phyloP scores from a whole-genome alignment of 257 asterid species.

The Nemophila menziesii region DNA sequence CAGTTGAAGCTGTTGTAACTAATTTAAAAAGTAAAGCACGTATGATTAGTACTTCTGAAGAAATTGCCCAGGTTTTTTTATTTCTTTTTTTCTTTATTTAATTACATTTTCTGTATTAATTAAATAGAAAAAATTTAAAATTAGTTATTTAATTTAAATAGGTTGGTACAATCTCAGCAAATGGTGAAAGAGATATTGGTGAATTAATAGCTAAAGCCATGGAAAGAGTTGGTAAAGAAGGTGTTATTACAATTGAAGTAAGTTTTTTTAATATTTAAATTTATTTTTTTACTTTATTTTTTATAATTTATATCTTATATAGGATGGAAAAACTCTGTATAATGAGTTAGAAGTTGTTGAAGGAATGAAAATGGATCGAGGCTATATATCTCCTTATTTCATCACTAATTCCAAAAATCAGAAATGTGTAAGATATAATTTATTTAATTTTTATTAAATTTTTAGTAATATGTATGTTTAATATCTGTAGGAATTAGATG shows the following conservation, averaged over 20 bases:
- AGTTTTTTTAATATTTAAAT: slow-evolving; percentile 9
- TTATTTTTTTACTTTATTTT: no score
- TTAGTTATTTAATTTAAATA: slow-evolving; percentile 10
- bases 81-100: not conserved
- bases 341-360: slow-evolving; percentile 95
- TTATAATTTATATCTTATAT: slow-evolving; percentile 1
- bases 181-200: slow-evolving; percentile 88
- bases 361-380: slow-evolving; percentile 95
- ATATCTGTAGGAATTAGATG: slow-evolving; percentile 68
- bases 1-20: slow-evolving; percentile 79
- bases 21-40: slow-evolving; percentile 91
- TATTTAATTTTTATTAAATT: not conserved
- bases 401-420: slow-evolving; percentile 83
- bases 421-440: slow-evolving; percentile 63
- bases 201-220: slow-evolving; percentile 94
- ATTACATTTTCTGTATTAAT: not conserved
- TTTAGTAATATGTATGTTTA: not conserved
- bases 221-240: slow-evolving; percentile 98
- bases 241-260: slow-evolving; percentile 93
- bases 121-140: not conserved
- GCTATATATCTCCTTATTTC: slow-evolving; percentile 90
- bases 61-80: slow-evolving; percentile 77
- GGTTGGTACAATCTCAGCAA: slow-evolving; percentile 95
- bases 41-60: slow-evolving; percentile 97
- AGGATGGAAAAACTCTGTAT: slow-evolving; percentile 88